These are phyloP conservation scores for Boletus sp. DNA, from an alignment of 768 basidiomycete genomes.

Conservation along the genomic window DNA sequence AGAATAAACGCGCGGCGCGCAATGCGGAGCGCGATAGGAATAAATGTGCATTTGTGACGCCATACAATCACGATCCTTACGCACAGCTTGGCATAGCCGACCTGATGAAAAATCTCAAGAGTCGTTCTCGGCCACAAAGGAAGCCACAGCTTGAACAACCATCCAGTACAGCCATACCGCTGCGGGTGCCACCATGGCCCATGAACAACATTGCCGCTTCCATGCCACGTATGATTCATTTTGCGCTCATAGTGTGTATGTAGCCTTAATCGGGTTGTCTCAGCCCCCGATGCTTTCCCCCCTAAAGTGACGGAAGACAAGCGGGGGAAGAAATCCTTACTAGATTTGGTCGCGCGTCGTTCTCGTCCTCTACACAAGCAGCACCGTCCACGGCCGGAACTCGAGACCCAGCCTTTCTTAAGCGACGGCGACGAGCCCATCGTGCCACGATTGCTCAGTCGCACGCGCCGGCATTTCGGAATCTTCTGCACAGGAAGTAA, in stretches of 20 bases:
- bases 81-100: constrained; percentile 36
- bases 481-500: constrained; percentile 39
- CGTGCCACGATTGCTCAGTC: constrained; percentile 12
- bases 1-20: no score
- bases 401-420: constrained; percentile 1
- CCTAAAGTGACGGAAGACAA: constrained; percentile 16
- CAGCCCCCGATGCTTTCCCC: constrained; percentile 41
- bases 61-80: constrained; percentile 34
- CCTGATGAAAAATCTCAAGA: constrained; percentile 20
- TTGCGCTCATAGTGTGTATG: neutral
- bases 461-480: constrained; percentile 31
- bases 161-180: constrained; percentile 8
- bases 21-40: no score
- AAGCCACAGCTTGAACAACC: constrained; percentile 18
- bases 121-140: constrained; percentile 14
- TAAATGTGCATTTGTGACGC: no score
- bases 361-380: constrained; percentile 29
- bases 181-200: constrained; percentile 26
- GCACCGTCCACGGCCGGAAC: constrained; percentile 15
- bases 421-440: constrained; percentile 8
- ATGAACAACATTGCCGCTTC: constrained; percentile 22
- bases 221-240: constrained; percentile 38
- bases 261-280: constrained; percentile 12
- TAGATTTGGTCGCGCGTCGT: constrained; percentile 10
- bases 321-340: constrained; percentile 12